These are phyloP conservation scores for Persicaria maculosa DNA, from an alignment of 148 eudicot species.

Conservation along the genomic window DNA sequence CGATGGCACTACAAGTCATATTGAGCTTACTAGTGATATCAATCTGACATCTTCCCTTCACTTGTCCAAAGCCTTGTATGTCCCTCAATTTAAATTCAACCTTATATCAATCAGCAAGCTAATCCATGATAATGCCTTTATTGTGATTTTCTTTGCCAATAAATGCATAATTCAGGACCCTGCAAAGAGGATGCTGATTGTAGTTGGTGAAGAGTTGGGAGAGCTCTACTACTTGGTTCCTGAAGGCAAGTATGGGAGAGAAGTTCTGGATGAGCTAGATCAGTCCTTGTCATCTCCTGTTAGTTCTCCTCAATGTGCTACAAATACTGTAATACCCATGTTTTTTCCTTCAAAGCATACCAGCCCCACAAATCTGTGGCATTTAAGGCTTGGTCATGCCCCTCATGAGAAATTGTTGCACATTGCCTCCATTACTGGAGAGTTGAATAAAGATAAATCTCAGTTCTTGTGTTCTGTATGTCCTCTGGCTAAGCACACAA, in stretches of 20 bases:
- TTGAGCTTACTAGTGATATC: background rate
- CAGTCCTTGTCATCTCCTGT: no score
- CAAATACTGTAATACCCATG: background rate
- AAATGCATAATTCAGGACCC: no score
- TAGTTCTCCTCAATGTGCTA: background rate
- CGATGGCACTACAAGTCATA: background rate
- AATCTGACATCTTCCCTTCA: background rate
- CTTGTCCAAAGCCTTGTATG: background rate
- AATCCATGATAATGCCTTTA: background rate
- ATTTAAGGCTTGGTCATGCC: background rate
- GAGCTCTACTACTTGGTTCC: background rate
- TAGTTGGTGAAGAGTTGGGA: background rate
- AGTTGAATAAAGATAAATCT: no score
- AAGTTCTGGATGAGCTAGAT: no score
- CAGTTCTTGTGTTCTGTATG: background rate
- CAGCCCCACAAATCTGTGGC: no score
- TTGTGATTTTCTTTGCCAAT: no score
- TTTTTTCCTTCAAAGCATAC: background rate
- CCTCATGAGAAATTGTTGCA: background rate
- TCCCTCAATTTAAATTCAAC: background rate
- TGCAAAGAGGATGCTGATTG: no score
- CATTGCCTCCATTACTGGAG: background rate
- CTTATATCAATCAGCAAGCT: background rate
- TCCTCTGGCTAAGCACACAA: background rate
- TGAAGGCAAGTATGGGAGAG: background rate